A percentile compares a stretch with the other conserved stretches of the same genome.
phyloP scores from a whole-genome alignment of 805 yeast species.

The Cyberlindnera nakhonratchasimensis region DNA sequence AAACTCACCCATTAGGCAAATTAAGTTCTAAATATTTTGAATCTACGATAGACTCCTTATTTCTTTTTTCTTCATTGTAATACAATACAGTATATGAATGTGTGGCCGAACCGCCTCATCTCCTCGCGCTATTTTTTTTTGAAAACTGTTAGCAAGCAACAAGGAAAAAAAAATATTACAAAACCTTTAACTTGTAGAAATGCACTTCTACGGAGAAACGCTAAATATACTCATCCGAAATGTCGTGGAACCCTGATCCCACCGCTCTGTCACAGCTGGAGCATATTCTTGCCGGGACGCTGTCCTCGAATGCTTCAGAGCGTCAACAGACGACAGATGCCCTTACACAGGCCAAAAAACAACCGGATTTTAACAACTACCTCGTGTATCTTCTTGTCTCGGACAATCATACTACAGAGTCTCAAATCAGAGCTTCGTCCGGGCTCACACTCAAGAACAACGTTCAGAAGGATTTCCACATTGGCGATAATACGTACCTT shows the following conservation, averaged over 20 bases:
- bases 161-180: neutral
- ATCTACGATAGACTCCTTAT: no score
- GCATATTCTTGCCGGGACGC: constrained; percentile 64
- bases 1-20: neutral
- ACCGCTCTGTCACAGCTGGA: constrained; percentile 61
- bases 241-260: constrained; percentile 69
- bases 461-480: constrained; percentile 41
- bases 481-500: constrained; percentile 32
- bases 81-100: neutral
- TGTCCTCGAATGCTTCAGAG: constrained; percentile 52
- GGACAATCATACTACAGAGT: constrained; percentile 42
- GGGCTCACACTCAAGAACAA: constrained; percentile 83
- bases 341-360: constrained; percentile 60
- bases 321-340: constrained; percentile 72
- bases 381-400: constrained; percentile 61
- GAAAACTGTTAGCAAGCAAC: neutral
- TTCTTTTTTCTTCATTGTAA: no score
- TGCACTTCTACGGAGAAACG: neutral
- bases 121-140: constrained; percentile 1
- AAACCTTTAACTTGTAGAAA: no score
- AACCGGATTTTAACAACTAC: constrained; percentile 81
- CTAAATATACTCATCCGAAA: no score
- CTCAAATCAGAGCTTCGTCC: constrained; percentile 77
- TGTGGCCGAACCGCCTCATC: constrained; percentile 3
- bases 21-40: no score